phyloP scores from a whole-genome alignment of 176 grass and related monocot species.

The Aegilops sharonensis region DNA sequence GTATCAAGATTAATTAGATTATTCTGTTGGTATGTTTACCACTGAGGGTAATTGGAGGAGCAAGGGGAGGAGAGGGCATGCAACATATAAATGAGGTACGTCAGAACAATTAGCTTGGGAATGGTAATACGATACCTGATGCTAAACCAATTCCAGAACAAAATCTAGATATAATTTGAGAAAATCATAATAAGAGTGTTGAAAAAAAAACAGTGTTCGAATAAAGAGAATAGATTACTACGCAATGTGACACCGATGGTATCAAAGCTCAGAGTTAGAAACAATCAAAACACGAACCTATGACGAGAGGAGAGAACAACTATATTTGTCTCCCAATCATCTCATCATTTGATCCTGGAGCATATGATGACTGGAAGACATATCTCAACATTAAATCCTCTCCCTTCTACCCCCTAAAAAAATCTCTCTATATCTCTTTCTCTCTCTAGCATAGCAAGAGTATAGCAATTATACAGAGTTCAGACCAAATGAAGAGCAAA shows the following conservation, averaged over 20 bases:
- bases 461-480: conserved; percentile 36
- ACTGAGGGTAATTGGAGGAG: not conserved
- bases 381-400: not conserved
- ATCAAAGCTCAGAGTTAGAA: not conserved
- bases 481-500: conserved; percentile 26
- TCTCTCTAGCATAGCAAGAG: not conserved
- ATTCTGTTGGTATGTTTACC: not conserved
- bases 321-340: conserved; percentile 1
- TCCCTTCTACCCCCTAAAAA: not conserved
- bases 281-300: not conserved
- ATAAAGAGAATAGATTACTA: not conserved
- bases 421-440: not conserved
- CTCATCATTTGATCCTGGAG: conserved; percentile 32
- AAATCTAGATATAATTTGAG: not conserved
- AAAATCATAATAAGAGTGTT: not conserved
- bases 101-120: not conserved
- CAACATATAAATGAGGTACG: not conserved
- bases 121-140: not conserved
- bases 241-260: not conserved
- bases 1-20: not conserved
- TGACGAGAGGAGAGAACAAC: not conserved
- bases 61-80: not conserved
- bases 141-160: not conserved
- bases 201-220: not conserved
- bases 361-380: conserved; percentile 45